phyloP scores from a whole-genome alignment of 192 early-diverging fungal species.

The Entomortierella lignicola region DNA sequence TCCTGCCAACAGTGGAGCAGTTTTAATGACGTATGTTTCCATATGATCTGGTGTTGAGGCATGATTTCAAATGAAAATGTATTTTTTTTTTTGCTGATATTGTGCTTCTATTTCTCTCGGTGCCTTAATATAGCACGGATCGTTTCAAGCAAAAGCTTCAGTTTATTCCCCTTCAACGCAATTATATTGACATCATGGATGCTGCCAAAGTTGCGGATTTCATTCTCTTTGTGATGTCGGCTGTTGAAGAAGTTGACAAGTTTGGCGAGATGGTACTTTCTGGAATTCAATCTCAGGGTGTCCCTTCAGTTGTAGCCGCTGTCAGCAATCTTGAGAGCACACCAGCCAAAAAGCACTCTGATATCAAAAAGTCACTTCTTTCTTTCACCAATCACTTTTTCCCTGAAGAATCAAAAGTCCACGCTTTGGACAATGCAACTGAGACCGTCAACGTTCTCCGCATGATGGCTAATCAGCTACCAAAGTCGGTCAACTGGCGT shows the following conservation, averaged over 20 bases:
- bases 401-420: slow-evolving; percentile 82
- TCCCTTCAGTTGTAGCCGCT: slow-evolving; percentile 77
- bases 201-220: slow-evolving; percentile 93
- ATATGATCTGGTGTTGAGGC: no score
- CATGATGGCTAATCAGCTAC: slow-evolving; percentile 79
- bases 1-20: slow-evolving; percentile 41
- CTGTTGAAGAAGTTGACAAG: slow-evolving; percentile 90
- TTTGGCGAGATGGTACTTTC: slow-evolving; percentile 90
- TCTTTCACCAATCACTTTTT: slow-evolving; percentile 91
- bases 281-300: slow-evolving; percentile 90
- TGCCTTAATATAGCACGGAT: slow-evolving; percentile 58
- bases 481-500: slow-evolving; percentile 86
- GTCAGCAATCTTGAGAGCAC: slow-evolving; percentile 78
- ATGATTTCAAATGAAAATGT: no score
- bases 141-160: slow-evolving; percentile 94
- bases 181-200: slow-evolving; percentile 89
- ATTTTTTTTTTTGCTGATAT: background rate
- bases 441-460: slow-evolving; percentile 79
- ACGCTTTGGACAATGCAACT: slow-evolving; percentile 65
- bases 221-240: slow-evolving; percentile 87
- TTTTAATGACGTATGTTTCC: slow-evolving; percentile 49
- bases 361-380: slow-evolving; percentile 86
- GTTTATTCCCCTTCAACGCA: slow-evolving; percentile 80
- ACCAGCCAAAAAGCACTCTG: slow-evolving; percentile 72
- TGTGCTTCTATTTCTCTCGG: background rate